phyloP scores from a whole-genome alignment of 2,329 filamentous ascomycete genomes.

The Graphiopsis chlorocephala region DNA sequence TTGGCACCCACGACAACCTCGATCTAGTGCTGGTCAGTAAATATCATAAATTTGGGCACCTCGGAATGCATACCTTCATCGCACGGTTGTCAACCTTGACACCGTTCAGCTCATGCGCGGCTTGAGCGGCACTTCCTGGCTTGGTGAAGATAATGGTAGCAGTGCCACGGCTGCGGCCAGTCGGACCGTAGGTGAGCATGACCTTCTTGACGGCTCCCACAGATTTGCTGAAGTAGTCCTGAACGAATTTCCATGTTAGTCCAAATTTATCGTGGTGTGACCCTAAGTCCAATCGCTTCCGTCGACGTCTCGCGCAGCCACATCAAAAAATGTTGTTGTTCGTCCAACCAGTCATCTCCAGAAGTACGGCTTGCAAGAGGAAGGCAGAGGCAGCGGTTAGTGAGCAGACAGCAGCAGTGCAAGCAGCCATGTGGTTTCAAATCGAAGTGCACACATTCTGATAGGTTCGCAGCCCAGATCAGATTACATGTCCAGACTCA shows the following conservation, averaged over 20 bases:
- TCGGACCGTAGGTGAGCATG: constrained; percentile 87
- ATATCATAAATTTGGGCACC: neutral
- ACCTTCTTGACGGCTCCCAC: constrained; percentile 89
- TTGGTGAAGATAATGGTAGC: constrained; percentile 85
- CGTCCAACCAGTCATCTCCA: constrained; percentile 18
- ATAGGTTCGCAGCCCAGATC: neutral
- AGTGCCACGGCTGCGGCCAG: constrained; percentile 86
- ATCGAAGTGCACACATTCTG: neutral
- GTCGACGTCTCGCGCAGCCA: constrained; percentile 7
- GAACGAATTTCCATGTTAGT: constrained; percentile 62
- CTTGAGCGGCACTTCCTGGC: constrained; percentile 77
- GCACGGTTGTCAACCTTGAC: constrained; percentile 84
- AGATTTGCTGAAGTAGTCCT: constrained; percentile 94
- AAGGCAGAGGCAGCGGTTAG: constrained; percentile 26
- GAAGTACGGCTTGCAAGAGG: constrained; percentile 27
- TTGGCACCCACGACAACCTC: constrained; percentile 84
- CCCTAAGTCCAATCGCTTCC: constrained; percentile 1
- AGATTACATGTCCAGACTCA: neutral
- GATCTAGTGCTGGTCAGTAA: constrained; percentile 56
- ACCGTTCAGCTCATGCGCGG: constrained; percentile 79
- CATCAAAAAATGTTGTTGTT: constrained; percentile 4
- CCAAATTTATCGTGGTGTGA: constrained; percentile 27
- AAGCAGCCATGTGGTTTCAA: neutral
- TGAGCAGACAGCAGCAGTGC: constrained; percentile 19
- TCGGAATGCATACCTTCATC: constrained; percentile 68